Conservation (phyloP, 345 rosid species). For the Capsella bursapastoris region DNA sequence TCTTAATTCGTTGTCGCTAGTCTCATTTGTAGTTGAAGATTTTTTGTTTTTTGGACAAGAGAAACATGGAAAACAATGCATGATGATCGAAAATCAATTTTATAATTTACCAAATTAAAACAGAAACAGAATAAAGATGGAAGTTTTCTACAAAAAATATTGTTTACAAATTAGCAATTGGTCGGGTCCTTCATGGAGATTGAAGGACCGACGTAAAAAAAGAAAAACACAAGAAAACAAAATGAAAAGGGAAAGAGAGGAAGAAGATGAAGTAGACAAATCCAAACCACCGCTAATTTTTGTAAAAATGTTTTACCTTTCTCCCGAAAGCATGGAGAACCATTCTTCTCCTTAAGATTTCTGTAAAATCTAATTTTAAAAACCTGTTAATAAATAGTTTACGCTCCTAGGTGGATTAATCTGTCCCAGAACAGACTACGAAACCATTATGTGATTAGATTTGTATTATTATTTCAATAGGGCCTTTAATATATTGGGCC, state of each 20-base stretch:
- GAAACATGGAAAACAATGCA: slow-evolving; percentile 85
- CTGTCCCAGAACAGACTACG: background rate
- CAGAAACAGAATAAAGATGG: background rate
- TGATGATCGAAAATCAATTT: slow-evolving; percentile 32
- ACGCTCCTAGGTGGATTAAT: background rate
- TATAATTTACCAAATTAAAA: background rate
- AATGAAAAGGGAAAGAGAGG: slow-evolving; percentile 20
- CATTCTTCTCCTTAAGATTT: slow-evolving; percentile 19
- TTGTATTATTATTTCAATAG: too few relatives aligned
- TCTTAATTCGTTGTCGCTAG: background rate
- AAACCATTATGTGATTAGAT: too few relatives aligned
- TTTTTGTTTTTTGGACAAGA: slow-evolving; percentile 48
- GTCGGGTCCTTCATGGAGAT: slow-evolving; percentile 53
- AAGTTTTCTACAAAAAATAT: background rate
- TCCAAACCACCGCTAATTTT: background rate
- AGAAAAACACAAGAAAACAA: slow-evolving; percentile 14
- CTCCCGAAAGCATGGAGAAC: slow-evolving; percentile 41
- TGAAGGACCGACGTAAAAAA: slow-evolving; percentile 57
- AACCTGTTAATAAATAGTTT: background rate
- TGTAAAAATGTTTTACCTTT: background rate
- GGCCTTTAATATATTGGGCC: too few relatives aligned
- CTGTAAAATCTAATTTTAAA: slow-evolving; percentile 32
- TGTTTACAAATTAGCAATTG: slow-evolving; percentile 10
- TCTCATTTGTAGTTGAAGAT: slow-evolving; percentile 33
- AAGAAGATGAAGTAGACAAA: slow-evolving; percentile 20